A percentile compares a stretch with the other conserved stretches of the same genome.
Conservation (phyloP, 106 monocot genomes). For the Ottelia alismoides region DNA sequence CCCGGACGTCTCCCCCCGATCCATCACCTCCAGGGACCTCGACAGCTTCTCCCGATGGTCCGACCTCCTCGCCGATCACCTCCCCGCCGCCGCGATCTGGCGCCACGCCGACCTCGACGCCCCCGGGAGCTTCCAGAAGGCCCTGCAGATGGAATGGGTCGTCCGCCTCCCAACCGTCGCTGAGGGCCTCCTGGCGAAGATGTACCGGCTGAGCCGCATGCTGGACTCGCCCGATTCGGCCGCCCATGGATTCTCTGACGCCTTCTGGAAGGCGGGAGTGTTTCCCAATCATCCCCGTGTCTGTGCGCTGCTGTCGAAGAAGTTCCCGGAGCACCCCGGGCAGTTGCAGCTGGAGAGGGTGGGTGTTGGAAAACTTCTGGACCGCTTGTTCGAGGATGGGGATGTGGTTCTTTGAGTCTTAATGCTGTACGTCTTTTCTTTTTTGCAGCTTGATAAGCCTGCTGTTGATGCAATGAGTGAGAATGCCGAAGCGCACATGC, state of each 20-base stretch:
- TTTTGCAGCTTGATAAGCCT: conserved; percentile 80
- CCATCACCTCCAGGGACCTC: conserved; percentile 44
- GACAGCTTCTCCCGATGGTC: conserved; percentile 67
- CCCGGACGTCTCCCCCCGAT: too few species aligned
- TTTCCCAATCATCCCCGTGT: conserved; percentile 75
- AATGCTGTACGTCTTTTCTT: too few species aligned
- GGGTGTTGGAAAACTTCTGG: too few species aligned
- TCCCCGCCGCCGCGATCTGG: conserved; percentile 37
- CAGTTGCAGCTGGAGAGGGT: conserved; percentile 90
- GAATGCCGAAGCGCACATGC: conserved; percentile 76
- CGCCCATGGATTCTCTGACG: conserved; percentile 63
- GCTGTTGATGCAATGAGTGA: conserved; percentile 72
- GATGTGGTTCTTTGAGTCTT: too few species aligned
- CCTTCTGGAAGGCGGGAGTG: conserved; percentile 87
- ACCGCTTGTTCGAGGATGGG: too few species aligned
- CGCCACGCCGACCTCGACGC: conserved; percentile 27
- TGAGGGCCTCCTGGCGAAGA: conserved; percentile 72
- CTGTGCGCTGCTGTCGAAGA: conserved; percentile 67
- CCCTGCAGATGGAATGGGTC: conserved; percentile 71
- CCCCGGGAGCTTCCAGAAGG: conserved; percentile 25
- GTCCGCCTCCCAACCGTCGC: conserved; percentile 71
- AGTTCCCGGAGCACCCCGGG: conserved; percentile 92
- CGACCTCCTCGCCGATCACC: conserved; percentile 37
- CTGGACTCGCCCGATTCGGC: conserved; percentile 61
- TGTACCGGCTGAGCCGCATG: conserved; percentile 56